Evolutionary conservation across 2,329 filamentous ascomycete species (phyloP), one percentile per base, ranked within the genome.

Genomic region (Parastagonospora nodorum): DNA sequence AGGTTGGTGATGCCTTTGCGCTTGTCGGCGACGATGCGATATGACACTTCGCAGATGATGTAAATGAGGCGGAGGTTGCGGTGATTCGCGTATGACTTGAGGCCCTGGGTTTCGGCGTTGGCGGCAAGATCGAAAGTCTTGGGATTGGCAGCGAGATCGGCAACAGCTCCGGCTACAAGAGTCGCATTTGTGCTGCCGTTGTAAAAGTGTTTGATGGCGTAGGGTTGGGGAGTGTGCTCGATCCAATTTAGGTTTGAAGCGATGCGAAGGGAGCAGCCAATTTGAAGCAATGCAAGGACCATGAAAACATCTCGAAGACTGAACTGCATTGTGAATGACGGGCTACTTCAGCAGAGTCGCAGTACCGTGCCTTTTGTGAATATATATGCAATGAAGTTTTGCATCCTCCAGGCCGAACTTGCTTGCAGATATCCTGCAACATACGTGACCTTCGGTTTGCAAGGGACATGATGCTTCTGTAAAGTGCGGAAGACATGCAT

Each of bases 101-200:
- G 54, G 41, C 57, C 62, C 48, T 67, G 65, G 14, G 65, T 68
- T 53, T 68, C 65, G 31, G 65, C 65, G 48, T 68, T 68, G 40
- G 65, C 53, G 32, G 61, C 63, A 31, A 68, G 59, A 37, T 68
- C 65, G 39, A 62, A 48, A 29, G 42, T 37, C n/a, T 47, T 49
- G n/a, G 38, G 40, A 33, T 63, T 55, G n/a, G 49, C 53, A 14
- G 35, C 52, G 33, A 68, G 56, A 46, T 60, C 60, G 5, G 62
- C 49, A 10, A 67, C 64, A 27, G 62, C 61, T 10, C 63, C 64
- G 10, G 49, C 54, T 2, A 38, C 39, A 15, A 56, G 30, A 15
- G 31, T 49, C 8, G 53, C 54, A 44, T 48, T 8, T 10, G 52
- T 54, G n/a, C 43, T 38, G 29, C 57, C 58, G 11, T 63, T 61